Base-by-base conservation (phyloP, 2,329 filamentous ascomycete species). In the Tolypocladium ophioglossoides region DNA sequence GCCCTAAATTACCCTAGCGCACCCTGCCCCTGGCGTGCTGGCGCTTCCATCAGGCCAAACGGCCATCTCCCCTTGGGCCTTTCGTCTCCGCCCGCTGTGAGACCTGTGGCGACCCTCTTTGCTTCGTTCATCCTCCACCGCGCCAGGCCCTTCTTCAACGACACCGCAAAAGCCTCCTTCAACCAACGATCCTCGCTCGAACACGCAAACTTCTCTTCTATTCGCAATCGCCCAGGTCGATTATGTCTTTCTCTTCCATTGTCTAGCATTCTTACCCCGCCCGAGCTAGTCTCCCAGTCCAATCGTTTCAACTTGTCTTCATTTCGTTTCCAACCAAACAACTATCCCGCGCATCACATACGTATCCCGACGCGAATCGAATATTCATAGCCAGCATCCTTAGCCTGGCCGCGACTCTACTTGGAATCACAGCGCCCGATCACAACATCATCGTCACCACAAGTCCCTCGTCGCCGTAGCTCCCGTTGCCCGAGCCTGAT, bases 241-340 rank as follows among this genome's bases (percentile, higher is more conserved):
- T 64, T 59, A 71, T 72, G 69, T 69, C 63, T 62, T 58, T 62
- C 60, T 57, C 61, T 65, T 66, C 59, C 52, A 57, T 52, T 53
- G 50, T 62, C 59, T 59, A 59, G 57, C 61, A 49, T 22, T 52
- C 35, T 52, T 44, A 46, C 55, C 35, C 52, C 58, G 30, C 40
- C 11, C 54, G 59, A 60, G 59, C 59, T 55, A 59, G 57, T 50
- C 59, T 61, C 57, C 51, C 54, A 9, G 50, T 57, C 40, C 60
- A 59, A 61, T 62, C 60, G 62, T 63, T 61, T 64, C 57, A 35
- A 63, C 56, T 51, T 60, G 60, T 41, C 59, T 59, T 60, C 60
- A 62, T 56, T 61, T 59, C 59, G 61, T 59, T 59, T 57, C 27
- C 32, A 24, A 35, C 34, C 40, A 34, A 24, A 34, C 40, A 12